Evolutionary conservation across 106 monocot genomes (phyloP).

Genomic region (Allium cepa): DNA sequence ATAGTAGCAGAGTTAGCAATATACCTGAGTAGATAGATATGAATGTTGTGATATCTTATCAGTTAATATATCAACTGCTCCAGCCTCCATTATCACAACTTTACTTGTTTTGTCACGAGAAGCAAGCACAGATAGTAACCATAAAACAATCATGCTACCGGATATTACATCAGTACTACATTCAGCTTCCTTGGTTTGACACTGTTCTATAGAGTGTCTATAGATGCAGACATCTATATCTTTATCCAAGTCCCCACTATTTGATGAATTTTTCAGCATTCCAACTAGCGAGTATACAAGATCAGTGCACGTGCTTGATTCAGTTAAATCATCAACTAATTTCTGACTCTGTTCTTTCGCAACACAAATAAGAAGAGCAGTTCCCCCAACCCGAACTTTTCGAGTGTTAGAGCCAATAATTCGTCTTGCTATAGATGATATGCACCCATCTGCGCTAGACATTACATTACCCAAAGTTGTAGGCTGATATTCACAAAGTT

Average conservation of each 20-base stretch:
- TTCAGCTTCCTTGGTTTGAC: slow-evolving; percentile 34
- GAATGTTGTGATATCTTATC: slow-evolving; percentile 73
- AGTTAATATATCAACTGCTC: slow-evolving; percentile 71
- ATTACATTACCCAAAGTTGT: slow-evolving; percentile 49
- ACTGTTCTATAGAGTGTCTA: slow-evolving; percentile 36
- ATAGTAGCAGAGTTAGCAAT: neutral
- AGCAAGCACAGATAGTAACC: slow-evolving; percentile 82
- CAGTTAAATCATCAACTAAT: slow-evolving; percentile 52
- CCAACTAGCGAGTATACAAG: slow-evolving; percentile 70
- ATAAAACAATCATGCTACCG: slow-evolving; percentile 54
- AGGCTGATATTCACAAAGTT: slow-evolving; percentile 63
- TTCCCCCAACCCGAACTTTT: slow-evolving; percentile 79
- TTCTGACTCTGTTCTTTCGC: slow-evolving; percentile 59
- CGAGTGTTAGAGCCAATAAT: slow-evolving; percentile 50
- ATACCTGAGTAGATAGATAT: slow-evolving; percentile 57
- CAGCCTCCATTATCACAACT: slow-evolving; percentile 53
- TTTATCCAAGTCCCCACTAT: slow-evolving; percentile 8
- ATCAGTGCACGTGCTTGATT: slow-evolving; percentile 44
- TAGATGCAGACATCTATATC: slow-evolving; percentile 53
- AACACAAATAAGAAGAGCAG: slow-evolving; percentile 84
- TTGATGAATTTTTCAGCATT: slow-evolving; percentile 46
- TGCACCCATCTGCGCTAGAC: slow-evolving; percentile 48
- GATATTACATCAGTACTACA: slow-evolving; percentile 56
- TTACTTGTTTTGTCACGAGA: slow-evolving; percentile 52
- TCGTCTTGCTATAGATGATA: slow-evolving; percentile 59